Base-by-base conservation (phyloP, 73 alveolate genomes). In the Tetrahymena borealis region DNA sequence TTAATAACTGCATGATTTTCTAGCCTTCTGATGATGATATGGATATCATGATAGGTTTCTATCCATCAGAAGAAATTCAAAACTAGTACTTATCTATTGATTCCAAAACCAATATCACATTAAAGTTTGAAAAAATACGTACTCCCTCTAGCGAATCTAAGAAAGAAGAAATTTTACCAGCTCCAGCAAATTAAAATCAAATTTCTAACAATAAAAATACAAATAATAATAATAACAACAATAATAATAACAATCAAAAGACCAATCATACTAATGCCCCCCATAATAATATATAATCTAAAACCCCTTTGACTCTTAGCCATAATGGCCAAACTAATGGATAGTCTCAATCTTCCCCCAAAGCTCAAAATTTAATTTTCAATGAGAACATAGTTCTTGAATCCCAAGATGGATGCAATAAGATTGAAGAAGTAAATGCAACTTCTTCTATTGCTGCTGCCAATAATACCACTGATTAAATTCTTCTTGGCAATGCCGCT, bases 21-120 rank as follows among this genome's bases (percentile, higher is more conserved):
- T 60, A 60, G 85, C 85, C 85, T 60, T 60, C 85, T 60, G 85
- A 60, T 60, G 85, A 60, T 60, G 85, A 60, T 60, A 60, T 60
- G 85, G 85, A 60, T 60, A 60, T 60, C 85, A 60, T 60, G 85
- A 60, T 60, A 60, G 85, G 85, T 60, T 60, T 60, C 28, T 60
- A 60, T 35, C 85, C 85, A 60, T 60, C 85, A 60, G 85, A 60
- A 60, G 85, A 60, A 60, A 60, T 60, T 60, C 85, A 60, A 60
- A 60, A 60, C 85, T 60, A 60, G 85, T 60, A 20, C 85, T 60
- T 60, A 60, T 60, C 85, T 60, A 60, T 60, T 60, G 85, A 60
- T 60, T 60, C 85, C 85, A 60, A 60, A 60, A 60, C 28, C 85
- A 60, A 60, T 60, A 60, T 60, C 85, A 20, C 85, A 60, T 60